Base-by-base conservation (phyloP, 768 basidiomycete genomes). In the Lenzites betulinus region DNA sequence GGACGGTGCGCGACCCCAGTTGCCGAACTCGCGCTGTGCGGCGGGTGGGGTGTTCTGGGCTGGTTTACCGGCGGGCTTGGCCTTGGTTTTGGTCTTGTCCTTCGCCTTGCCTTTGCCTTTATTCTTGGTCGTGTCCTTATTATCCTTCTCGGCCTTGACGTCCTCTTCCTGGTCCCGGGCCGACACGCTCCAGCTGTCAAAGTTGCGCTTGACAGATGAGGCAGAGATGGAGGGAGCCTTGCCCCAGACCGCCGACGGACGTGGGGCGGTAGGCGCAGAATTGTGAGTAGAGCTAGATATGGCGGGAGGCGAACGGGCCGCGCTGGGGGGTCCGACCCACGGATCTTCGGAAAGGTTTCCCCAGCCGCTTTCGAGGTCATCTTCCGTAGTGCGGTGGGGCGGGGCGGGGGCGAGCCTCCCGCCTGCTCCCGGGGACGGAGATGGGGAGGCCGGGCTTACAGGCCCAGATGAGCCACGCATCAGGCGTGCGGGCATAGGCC, bases 1-100 rank as follows among this genome's bases (percentile, higher is more conserved):
- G 39, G 56, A 63, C 7, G 62, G 56, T 7, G 62, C 62, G 6
- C 22, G 5, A 20, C 58, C 58, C 58, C 62, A 58, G 23, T 28
- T 41, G 35, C 63, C 58, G 35, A 13, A 41, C 1, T 28, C 38
- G 55, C 36, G 54, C 11, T 33, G 30, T 11, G 30, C 11, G 11
- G 30, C 30, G 30, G 30, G 30, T 5, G 41, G 20, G 12, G 9
- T 38, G 4, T 9, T 4, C 7, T 43, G 7, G 51, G 43, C 4
- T n/a, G 23, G 30, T 33, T 33, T 33, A 11, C 30, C 30, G 6
- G 30, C 30, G 30, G 30, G 30, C 11, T 33, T 33, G 30, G 30
- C 6, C 30, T 4, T 33, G 11, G 30, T 5, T 11, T 33, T 33
- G 30, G 4, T 33, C 30, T 33, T 13, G 38, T 4, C 38, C 30